Evolutionary conservation across 129 eudicot genomes (phyloP).

Genomic region (Solidago caesia): DNA sequence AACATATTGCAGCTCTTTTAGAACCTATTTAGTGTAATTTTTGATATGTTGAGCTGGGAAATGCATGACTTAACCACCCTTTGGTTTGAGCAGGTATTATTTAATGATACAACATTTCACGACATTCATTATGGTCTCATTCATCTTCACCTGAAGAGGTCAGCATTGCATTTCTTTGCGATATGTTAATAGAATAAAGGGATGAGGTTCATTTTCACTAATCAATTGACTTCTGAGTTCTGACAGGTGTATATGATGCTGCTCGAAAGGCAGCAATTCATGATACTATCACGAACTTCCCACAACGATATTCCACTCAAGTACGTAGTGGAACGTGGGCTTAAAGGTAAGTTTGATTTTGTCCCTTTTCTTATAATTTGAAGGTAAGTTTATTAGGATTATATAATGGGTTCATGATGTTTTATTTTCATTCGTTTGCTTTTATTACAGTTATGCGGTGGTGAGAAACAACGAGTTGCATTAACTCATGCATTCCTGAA

Average conservation of each 20-base stretch:
- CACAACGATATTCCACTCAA: slow-evolving; percentile 77
- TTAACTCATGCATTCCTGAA: slow-evolving; percentile 89
- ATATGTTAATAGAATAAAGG: not conserved
- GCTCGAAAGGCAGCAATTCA: slow-evolving; percentile 92
- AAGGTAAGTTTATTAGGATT: not conserved
- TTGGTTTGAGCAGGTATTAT: slow-evolving; percentile 68
- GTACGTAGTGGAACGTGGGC: slow-evolving; percentile 97
- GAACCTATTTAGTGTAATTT: not conserved
- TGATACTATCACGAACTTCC: slow-evolving; percentile 90
- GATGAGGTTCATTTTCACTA: slow-evolving; percentile 16
- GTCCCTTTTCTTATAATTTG: not conserved
- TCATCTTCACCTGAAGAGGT: slow-evolving; percentile 95
- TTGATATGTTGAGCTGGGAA: not conserved
- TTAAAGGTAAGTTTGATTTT: slow-evolving; percentile 59
- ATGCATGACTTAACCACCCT: slow-evolving; percentile 15
- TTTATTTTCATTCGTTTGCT: not conserved
- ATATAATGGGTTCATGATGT: not conserved
- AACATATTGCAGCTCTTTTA: not conserved
- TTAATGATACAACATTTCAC: slow-evolving; percentile 94
- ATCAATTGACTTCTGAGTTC: slow-evolving; percentile 5
- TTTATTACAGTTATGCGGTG: slow-evolving; percentile 82
- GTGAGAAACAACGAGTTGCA: slow-evolving; percentile 97
- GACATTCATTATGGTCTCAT: slow-evolving; percentile 89
- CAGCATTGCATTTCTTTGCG: slow-evolving; percentile 5
- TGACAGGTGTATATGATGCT: slow-evolving; percentile 73